These are phyloP conservation scores for Neurospora sp. DNA, from an alignment of 495 filamentous ascomycete genomes.

Conservation along the genomic window DNA sequence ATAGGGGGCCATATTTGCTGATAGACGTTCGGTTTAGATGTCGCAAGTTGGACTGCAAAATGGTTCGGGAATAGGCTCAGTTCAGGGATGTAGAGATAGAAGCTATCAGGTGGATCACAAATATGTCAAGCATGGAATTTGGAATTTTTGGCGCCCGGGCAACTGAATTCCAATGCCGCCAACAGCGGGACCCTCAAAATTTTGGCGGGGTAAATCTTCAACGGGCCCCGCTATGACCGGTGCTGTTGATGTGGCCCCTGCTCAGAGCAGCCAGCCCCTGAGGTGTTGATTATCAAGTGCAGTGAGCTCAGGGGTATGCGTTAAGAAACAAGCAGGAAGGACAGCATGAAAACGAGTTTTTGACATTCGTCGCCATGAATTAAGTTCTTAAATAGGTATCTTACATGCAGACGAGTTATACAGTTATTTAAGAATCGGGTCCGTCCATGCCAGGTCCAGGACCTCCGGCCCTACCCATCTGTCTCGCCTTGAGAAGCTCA, in stretches of 20 bases:
- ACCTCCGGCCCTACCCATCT: slow-evolving; percentile 59
- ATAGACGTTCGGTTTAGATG: not conserved
- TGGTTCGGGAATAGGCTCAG: not conserved
- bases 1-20: slow-evolving; percentile 61
- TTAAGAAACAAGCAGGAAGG: not conserved
- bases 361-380: slow-evolving; percentile 9
- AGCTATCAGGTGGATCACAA: not conserved
- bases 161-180: not conserved
- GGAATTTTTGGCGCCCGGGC: slow-evolving; percentile 11
- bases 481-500: slow-evolving; percentile 92
- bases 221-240: slow-evolving; percentile 15
- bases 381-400: slow-evolving; percentile 18
- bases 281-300: not conserved
- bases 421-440: slow-evolving; percentile 28
- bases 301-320: not conserved
- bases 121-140: not conserved
- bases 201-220: slow-evolving; percentile 28
- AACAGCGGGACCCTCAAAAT: slow-evolving; percentile 11
- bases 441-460: slow-evolving; percentile 48
- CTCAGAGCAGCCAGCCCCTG: not conserved
- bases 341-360: not conserved
- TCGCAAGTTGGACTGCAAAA: not conserved
- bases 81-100: not conserved
- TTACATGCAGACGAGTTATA: slow-evolving; percentile 14
- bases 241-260: not conserved